phyloP scores from a whole-genome alignment of 202 grass and related monocot genomes.

The Sporobolus alterniflorus region DNA sequence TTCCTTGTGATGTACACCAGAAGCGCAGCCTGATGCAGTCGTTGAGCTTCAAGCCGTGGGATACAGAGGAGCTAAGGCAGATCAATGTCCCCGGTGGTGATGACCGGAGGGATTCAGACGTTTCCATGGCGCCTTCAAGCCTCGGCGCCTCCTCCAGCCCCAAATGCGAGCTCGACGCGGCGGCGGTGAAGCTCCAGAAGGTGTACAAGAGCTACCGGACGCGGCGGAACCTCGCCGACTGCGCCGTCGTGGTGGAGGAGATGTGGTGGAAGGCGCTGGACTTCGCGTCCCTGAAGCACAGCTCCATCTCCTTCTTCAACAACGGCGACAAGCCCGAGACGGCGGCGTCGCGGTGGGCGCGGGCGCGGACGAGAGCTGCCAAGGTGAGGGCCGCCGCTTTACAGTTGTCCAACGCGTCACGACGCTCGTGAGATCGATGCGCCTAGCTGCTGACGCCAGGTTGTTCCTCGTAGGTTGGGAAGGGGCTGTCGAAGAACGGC shows the following conservation, averaged over 20 bases:
- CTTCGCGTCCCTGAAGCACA: slow-evolving; percentile 91
- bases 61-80: slow-evolving; percentile 1
- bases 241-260: slow-evolving; percentile 90
- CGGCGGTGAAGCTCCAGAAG: slow-evolving; percentile 85
- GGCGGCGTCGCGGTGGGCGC: slow-evolving; percentile 87
- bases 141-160: slow-evolving; percentile 37
- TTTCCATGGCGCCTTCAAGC: slow-evolving; percentile 26
- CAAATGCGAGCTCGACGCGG: slow-evolving; percentile 68
- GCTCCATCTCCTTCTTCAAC: slow-evolving; percentile 92
- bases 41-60: slow-evolving; percentile 67
- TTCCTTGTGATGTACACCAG: slow-evolving; percentile 4
- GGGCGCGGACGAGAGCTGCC: slow-evolving; percentile 83
- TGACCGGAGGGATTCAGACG: neutral
- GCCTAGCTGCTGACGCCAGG: slow-evolving; percentile 24
- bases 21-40: slow-evolving; percentile 40
- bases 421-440: slow-evolving; percentile 27
- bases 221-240: slow-evolving; percentile 85
- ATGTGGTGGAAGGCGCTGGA: slow-evolving; percentile 97
- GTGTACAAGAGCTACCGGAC: slow-evolving; percentile 96
- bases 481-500: slow-evolving; percentile 89
- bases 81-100: neutral
- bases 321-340: slow-evolving; percentile 78
- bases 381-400: slow-evolving; percentile 55
- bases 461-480: slow-evolving; percentile 66
- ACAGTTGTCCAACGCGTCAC: slow-evolving; percentile 1